A percentile compares a stretch with the other conserved stretches of the same genome.
These are phyloP conservation scores for Pichia heedii DNA, from an alignment of 805 yeast species.

Conservation along the genomic window DNA sequence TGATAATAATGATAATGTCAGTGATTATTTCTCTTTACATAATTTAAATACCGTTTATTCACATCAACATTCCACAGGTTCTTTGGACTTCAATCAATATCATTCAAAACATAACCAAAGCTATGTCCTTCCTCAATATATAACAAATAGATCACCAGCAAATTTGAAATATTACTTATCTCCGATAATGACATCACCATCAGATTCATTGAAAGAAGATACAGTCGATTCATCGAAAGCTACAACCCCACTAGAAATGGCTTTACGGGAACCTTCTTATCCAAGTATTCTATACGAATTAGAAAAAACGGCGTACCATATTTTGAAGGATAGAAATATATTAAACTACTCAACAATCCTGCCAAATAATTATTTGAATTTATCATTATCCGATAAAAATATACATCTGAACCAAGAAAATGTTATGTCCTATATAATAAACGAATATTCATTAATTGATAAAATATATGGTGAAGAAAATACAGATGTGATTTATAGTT, in stretches of 20 bases:
- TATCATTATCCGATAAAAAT: constrained; percentile 1
- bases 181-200: constrained; percentile 2
- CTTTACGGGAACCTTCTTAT: background rate
- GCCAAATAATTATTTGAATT: constrained; percentile 10
- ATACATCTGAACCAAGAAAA: background rate
- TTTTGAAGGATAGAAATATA: background rate
- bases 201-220: background rate
- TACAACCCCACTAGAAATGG: background rate
- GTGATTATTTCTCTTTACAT: background rate
- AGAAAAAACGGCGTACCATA: background rate
- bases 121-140: background rate
- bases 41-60: background rate
- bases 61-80: background rate
- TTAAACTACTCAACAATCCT: background rate
- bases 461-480: constrained; percentile 5
- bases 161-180: constrained; percentile 2
- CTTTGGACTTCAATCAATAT: background rate
- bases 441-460: constrained; percentile 13
- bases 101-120: background rate
- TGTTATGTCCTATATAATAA: constrained; percentile 1
- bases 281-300: constrained; percentile 2
- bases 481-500: constrained; percentile 6
- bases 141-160: background rate
- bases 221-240: background rate
- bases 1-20: background rate